Conservation (phyloP, 176 grass and related monocot genomes). For the Triticum monococcum region DNA sequence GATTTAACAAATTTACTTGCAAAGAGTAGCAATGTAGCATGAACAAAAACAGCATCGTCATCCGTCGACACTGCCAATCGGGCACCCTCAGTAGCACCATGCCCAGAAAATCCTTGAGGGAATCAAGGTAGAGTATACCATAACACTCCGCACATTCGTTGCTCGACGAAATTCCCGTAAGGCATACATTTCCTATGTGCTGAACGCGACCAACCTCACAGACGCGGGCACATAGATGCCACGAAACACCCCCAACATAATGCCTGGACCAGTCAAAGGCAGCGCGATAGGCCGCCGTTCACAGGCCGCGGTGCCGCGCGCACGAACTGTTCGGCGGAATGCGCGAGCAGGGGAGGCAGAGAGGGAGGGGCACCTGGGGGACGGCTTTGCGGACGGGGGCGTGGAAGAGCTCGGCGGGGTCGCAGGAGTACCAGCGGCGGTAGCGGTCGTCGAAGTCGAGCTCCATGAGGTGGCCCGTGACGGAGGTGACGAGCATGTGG, state of each 20-base stretch:
- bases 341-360: background rate
- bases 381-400: slow-evolving; percentile 83
- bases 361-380: slow-evolving; percentile 49
- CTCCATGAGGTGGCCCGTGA: slow-evolving; percentile 98
- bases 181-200: background rate
- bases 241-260: background rate
- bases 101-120: background rate
- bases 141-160: background rate
- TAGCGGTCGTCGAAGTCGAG: slow-evolving; percentile 90
- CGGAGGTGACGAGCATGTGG: slow-evolving; percentile 86
- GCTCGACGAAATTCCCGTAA: background rate
- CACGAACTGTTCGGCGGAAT: slow-evolving; percentile 31
- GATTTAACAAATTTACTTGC: background rate
- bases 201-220: background rate
- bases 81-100: background rate
- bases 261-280: background rate
- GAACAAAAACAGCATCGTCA: background rate
- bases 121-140: background rate
- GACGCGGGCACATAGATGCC: background rate
- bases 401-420: slow-evolving; percentile 77
- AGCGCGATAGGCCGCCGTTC: background rate
- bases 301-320: background rate
- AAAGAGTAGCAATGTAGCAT: background rate
- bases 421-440: slow-evolving; percentile 87
- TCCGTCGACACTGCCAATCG: background rate